Percentiles rank a stretch among this genome's conserved stretches.
Conservation (phyloP, 164 flowering plant genomes). For the Sextonia rubra region DNA sequence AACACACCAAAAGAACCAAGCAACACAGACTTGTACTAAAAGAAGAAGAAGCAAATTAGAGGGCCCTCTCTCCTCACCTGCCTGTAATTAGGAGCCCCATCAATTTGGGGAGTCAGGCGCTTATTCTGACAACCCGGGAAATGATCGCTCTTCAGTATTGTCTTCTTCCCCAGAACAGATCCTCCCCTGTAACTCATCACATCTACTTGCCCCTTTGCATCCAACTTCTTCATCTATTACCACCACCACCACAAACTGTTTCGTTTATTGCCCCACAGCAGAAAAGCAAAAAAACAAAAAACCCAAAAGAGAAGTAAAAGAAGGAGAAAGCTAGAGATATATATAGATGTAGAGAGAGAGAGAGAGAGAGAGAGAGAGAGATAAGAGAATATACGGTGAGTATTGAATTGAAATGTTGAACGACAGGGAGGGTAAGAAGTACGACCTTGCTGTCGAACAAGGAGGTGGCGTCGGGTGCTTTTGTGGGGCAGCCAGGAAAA, state of each 20-base stretch:
- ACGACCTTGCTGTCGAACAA: neutral
- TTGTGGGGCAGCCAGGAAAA: neutral
- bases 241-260: neutral
- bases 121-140: slow-evolving; percentile 90
- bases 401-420: too few species aligned
- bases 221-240: slow-evolving; percentile 37
- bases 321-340: neutral
- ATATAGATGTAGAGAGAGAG: too few species aligned
- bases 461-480: neutral
- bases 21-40: too few species aligned
- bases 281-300: neutral
- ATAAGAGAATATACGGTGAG: neutral
- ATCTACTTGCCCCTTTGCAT: slow-evolving; percentile 61
- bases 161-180: slow-evolving; percentile 78
- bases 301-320: neutral
- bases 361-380: neutral
- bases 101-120: slow-evolving; percentile 71
- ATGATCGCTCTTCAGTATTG: slow-evolving; percentile 87
- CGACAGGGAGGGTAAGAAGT: neutral
- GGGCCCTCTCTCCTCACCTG: slow-evolving; percentile 40
- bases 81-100: slow-evolving; percentile 89
- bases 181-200: slow-evolving; percentile 78
- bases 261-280: neutral
- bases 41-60: neutral
- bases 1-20: too few species aligned